Conservation (phyloP, 768 basidiomycete genomes). For the Tricholoma terreum region DNA sequence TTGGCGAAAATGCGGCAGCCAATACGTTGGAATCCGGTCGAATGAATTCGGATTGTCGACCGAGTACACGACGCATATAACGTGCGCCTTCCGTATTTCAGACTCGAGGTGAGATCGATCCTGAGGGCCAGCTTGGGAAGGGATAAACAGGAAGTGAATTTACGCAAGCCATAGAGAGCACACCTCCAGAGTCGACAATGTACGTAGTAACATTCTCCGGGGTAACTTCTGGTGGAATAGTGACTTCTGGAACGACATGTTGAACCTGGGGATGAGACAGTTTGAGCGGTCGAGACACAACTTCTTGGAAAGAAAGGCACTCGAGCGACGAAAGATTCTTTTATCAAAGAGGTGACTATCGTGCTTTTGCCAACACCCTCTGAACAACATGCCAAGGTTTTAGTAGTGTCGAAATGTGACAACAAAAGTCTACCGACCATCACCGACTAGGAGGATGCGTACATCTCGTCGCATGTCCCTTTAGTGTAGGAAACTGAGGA, state of each 20-base stretch:
- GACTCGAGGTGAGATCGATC: slow-evolving; percentile 88
- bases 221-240: slow-evolving; percentile 95
- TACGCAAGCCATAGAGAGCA: slow-evolving; percentile 23
- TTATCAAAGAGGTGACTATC: slow-evolving; percentile 95
- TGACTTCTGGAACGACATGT: slow-evolving; percentile 93
- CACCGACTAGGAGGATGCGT: slow-evolving; percentile 89
- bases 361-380: slow-evolving; percentile 98
- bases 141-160: slow-evolving; percentile 6
- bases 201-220: slow-evolving; percentile 98
- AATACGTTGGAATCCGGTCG: slow-evolving; percentile 96
- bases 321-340: slow-evolving; percentile 89
- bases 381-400: slow-evolving; percentile 37
- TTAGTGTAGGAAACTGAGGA: slow-evolving; percentile 1
- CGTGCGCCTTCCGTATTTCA: slow-evolving; percentile 96
- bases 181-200: slow-evolving; percentile 96
- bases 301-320: slow-evolving; percentile 38
- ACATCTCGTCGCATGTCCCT: slow-evolving; percentile 84
- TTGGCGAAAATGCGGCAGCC: slow-evolving; percentile 93
- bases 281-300: slow-evolving; percentile 1
- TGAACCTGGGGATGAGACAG: slow-evolving; percentile 62
- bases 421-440: slow-evolving; percentile 55
- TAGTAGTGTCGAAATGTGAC: slow-evolving; percentile 8
- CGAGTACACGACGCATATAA: slow-evolving; percentile 96
- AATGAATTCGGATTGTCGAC: slow-evolving; percentile 97
- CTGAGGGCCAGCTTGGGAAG: slow-evolving; percentile 67